Evolutionary conservation across 2,329 filamentous ascomycete genomes (phyloP).

Genomic region (Cladosporium oxysporum): DNA sequence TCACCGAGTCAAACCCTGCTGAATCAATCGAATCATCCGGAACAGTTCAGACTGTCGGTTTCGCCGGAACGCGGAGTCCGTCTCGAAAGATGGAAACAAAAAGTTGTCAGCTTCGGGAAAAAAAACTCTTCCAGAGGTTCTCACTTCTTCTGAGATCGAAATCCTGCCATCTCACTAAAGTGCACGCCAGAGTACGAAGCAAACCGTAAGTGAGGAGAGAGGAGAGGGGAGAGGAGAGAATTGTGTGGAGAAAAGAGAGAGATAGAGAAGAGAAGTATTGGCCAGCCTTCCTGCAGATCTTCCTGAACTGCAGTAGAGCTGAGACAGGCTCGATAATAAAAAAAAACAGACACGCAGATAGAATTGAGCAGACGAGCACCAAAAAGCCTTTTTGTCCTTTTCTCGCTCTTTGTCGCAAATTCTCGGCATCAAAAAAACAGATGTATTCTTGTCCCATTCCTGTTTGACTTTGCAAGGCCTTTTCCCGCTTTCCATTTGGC

Average conservation of each 20-base stretch:
- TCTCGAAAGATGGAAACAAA: no score
- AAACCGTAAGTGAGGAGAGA: neutral
- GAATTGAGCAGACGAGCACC: constrained; percentile 8
- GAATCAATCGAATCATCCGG: no score
- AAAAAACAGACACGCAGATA: neutral
- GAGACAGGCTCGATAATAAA: neutral
- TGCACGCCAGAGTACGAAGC: neutral
- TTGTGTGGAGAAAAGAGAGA: no score
- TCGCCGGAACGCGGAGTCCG: no score
- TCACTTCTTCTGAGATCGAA: no score
- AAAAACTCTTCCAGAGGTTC: no score
- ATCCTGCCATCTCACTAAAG: no score
- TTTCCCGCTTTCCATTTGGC: neutral
- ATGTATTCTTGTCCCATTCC: constrained; percentile 21
- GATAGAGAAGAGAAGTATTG: neutral
- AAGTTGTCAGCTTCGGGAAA: no score
- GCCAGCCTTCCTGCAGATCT: neutral
- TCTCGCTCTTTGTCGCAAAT: constrained; percentile 14
- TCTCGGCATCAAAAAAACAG: constrained; percentile 13
- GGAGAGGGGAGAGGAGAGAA: no score
- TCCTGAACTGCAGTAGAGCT: neutral
- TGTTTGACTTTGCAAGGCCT: neutral
- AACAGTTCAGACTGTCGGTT: no score
- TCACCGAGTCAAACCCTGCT: no score
- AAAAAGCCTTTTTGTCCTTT: neutral